Evolutionary conservation across 73 alveolate genomes (phyloP), one percentile per base, ranked within the genome.

Genomic region (Uronychia binucleata): DNA sequence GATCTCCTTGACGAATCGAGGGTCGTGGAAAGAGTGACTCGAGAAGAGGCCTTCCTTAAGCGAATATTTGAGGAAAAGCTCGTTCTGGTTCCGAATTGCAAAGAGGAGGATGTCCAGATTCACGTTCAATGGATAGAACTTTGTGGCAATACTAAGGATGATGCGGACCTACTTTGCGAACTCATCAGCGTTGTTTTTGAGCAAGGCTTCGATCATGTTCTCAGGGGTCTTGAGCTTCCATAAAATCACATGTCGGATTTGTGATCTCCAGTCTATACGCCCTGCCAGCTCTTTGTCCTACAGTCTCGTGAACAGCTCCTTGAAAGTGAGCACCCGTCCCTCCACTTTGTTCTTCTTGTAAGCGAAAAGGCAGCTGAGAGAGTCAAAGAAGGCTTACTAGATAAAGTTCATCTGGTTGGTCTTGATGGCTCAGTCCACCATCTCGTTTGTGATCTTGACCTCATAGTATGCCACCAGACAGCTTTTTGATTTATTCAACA

Each of bases 181-280:
- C 26, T 25, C 33, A 29, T 25, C 78, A 26, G 78, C 8, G 29
- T n/a, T 28, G 28, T 75, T 77, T 86, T 46, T 85, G 30, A 77
- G 67, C 27, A 88, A 57, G 5, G 94, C 34, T 46, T 76, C 80
- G 28, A 88, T 75, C 88, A 88, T 83, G 74, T 83, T 88, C 77
- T 88, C 94, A 27, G 84, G 32, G 19, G 94, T 88, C 30, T 67
- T 75, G 0, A 88, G 81, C 31, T 83, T 88, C 94, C 94, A 88
- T 26, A 79, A 34, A 8, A 88, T 89, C 26, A 82, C 80, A 26
- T 88, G 80, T 28, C 89, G 82, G 28, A 88, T 83, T 28, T 88
- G 58, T 0, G 90, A 83, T 28, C 33, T 77, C 28, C 81, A 88
- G 8, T 80, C 33, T 5, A 79, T 89, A 26, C 58, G 80, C 1